phyloP scores from a whole-genome alignment of 441 rosid species.

The Adansonia grandidieri region DNA sequence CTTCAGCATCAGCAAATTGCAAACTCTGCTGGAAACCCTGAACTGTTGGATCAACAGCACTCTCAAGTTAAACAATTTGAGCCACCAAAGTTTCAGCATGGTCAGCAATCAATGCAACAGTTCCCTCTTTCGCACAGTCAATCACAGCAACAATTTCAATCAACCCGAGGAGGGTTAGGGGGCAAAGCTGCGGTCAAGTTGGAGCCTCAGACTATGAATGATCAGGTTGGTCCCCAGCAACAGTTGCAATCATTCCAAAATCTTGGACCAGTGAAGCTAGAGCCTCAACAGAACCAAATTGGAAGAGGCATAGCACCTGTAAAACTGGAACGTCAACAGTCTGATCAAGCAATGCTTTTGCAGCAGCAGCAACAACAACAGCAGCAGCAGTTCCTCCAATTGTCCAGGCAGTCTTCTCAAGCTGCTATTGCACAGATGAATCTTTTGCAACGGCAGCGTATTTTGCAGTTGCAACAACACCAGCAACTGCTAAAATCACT shows the following conservation, averaged over 20 bases:
- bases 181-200: slow-evolving; percentile 37
- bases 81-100: slow-evolving; percentile 36
- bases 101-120: slow-evolving; percentile 44
- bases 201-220: slow-evolving; percentile 41
- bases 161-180: slow-evolving; percentile 35
- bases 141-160: slow-evolving; percentile 36
- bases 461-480: slow-evolving; percentile 44
- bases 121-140: slow-evolving; percentile 35
- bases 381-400: slow-evolving; percentile 39
- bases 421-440: slow-evolving; percentile 41
- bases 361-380: slow-evolving; percentile 42
- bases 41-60: slow-evolving; percentile 32
- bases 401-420: slow-evolving; percentile 42
- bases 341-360: slow-evolving; percentile 39
- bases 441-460: slow-evolving; percentile 43
- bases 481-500: slow-evolving; percentile 38
- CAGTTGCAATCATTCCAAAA: slow-evolving; percentile 35
- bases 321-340: slow-evolving; percentile 41
- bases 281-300: slow-evolving; percentile 41
- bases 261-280: slow-evolving; percentile 39
- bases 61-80: slow-evolving; percentile 39
- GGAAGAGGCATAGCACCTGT: slow-evolving; percentile 37
- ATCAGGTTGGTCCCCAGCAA: slow-evolving; percentile 41
- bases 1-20: slow-evolving; percentile 38
- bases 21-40: slow-evolving; percentile 33